Percentiles rank a stretch among this genome's conserved stretches.
These are phyloP conservation scores for Apiotrichum akiyoshidainum DNA, from an alignment of 1,284 basidiomycete genomes.

Conservation along the genomic window DNA sequence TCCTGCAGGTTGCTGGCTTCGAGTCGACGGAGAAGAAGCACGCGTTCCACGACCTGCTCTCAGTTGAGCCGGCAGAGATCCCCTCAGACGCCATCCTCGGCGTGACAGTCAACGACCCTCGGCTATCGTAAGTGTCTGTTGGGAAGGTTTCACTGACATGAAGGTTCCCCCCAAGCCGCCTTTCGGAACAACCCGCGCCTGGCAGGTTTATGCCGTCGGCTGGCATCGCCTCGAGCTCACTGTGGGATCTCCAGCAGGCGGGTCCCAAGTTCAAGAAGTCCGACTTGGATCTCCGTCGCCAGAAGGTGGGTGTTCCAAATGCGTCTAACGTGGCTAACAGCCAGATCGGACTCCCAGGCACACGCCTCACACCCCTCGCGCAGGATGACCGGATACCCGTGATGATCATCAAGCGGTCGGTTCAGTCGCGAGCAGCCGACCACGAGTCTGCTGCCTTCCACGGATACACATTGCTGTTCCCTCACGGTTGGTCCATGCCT, in stretches of 20 bases:
- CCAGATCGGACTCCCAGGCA: constrained; percentile 73
- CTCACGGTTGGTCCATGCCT: constrained; percentile 81
- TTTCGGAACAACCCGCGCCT: not conserved
- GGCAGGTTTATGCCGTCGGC: not conserved
- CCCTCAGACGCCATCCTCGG: constrained; percentile 72
- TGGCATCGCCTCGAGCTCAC: constrained; percentile 14
- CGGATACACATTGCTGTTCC: constrained; percentile 79
- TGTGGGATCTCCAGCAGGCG: constrained; percentile 66
- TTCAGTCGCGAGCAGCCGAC: constrained; percentile 43
- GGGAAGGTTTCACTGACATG: not conserved
- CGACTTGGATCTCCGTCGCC: constrained; percentile 73
- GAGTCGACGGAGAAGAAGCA: constrained; percentile 53
- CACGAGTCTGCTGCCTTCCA: constrained; percentile 54
- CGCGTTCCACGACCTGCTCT: constrained; percentile 65
- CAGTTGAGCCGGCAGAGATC: constrained; percentile 64
- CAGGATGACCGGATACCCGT: constrained; percentile 78
- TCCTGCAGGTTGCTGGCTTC: constrained; percentile 55
- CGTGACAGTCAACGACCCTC: constrained; percentile 71
- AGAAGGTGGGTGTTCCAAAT: constrained; percentile 56
- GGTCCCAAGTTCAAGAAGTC: constrained; percentile 73
- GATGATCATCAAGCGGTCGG: constrained; percentile 72
- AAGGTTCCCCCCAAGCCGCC: constrained; percentile 32
- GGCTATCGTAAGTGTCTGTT: constrained; percentile 31
- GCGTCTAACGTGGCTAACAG: not conserved
- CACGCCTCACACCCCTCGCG: constrained; percentile 60